A percentile compares a stretch with the other conserved stretches of the same genome.
Evolutionary conservation across 495 filamentous ascomycete genomes (phyloP).

Genomic region (Daldinia vernicosa): DNA sequence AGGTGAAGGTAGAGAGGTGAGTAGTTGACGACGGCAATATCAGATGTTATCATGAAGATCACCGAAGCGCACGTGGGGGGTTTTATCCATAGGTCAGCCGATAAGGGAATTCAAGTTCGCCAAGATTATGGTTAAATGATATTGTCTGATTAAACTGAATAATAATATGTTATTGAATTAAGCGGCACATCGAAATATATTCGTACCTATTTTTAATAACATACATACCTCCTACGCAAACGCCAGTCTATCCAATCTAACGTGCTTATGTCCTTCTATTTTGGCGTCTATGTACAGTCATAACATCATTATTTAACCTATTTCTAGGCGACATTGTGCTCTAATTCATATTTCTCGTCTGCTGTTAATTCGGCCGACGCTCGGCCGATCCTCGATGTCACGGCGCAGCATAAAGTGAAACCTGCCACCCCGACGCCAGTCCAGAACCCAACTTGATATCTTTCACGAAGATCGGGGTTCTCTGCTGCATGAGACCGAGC

Average conservation of each 20-base stretch:
- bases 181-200: not conserved
- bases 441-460: slow-evolving; percentile 75
- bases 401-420: slow-evolving; percentile 63
- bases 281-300: not conserved
- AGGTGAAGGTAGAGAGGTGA: not conserved
- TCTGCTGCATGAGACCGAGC: slow-evolving; percentile 48
- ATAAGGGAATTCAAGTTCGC: not conserved
- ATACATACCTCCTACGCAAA: too few relatives aligned
- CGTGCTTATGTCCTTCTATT: not conserved
- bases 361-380: slow-evolving; percentile 74
- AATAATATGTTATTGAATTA: not conserved
- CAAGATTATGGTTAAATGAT: not conserved
- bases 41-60: not conserved
- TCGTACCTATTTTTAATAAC: too few relatives aligned
- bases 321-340: slow-evolving; percentile 3
- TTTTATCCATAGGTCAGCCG: not conserved
- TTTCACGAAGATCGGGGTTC: slow-evolving; percentile 53
- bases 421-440: slow-evolving; percentile 67
- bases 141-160: not conserved
- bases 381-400: slow-evolving; percentile 72
- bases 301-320: not conserved
- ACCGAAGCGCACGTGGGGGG: not conserved
- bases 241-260: not conserved
- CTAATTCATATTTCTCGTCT: slow-evolving; percentile 63
- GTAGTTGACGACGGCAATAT: not conserved